A percentile compares a stretch with the other conserved stretches of the same genome.
These are phyloP conservation scores for Oenanthe sinensis DNA, from an alignment of 129 eudicot genomes.

Conservation along the genomic window DNA sequence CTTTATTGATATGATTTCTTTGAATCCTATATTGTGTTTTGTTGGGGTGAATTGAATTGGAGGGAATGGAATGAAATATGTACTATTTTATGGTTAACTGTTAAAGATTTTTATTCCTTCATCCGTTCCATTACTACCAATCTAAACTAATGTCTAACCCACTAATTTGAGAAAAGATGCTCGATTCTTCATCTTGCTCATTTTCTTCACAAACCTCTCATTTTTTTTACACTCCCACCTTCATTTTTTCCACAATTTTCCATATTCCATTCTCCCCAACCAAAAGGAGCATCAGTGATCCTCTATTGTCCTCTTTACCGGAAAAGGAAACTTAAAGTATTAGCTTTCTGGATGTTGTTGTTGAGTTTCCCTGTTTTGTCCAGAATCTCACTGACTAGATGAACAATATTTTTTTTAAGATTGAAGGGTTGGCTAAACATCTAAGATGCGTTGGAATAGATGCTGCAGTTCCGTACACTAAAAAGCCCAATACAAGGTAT, in stretches of 20 bases:
- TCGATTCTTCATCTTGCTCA: background rate
- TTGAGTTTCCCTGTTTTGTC: background rate
- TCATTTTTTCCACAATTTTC: background rate
- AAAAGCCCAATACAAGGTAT: conserved; percentile 79
- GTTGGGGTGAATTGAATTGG: background rate
- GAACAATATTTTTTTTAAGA: conserved; percentile 28
- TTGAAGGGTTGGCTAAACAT: conserved; percentile 95
- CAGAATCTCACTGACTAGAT: background rate
- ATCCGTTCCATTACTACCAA: background rate
- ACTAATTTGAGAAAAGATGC: background rate
- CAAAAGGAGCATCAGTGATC: background rate
- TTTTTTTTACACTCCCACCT: background rate
- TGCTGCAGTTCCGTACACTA: conserved; percentile 82
- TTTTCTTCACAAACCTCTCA: background rate
- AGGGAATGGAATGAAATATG: background rate
- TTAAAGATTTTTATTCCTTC: background rate
- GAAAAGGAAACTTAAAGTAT: background rate
- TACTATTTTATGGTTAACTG: background rate
- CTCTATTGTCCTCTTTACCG: background rate
- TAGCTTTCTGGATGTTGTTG: background rate
- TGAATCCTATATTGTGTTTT: background rate
- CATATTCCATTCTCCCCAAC: background rate
- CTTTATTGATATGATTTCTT: background rate
- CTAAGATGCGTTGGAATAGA: conserved; percentile 91
- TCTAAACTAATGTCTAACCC: background rate